These are phyloP conservation scores for Harringtonia lauricola DNA, from an alignment of 2,329 filamentous ascomycete species.

Conservation along the genomic window DNA sequence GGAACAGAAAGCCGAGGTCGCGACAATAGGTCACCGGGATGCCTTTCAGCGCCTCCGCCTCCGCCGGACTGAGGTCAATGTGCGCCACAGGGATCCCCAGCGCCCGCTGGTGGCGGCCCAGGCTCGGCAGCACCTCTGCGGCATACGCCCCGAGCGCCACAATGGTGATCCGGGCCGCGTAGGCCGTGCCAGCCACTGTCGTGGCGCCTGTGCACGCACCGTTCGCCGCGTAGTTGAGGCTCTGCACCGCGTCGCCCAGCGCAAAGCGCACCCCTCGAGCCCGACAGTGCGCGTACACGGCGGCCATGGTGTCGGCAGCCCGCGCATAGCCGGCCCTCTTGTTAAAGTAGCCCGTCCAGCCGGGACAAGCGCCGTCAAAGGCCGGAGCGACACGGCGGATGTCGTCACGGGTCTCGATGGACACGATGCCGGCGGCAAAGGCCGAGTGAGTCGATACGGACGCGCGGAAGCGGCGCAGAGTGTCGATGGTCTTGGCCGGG, in stretches of 20 bases:
- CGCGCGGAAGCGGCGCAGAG: conserved; percentile 29
- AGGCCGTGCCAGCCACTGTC: conserved; percentile 14
- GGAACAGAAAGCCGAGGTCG: conserved; percentile 54
- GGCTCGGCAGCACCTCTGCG: conserved; percentile 31
- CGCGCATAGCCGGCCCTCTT: conserved; percentile 44
- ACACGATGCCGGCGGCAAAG: conserved; percentile 14
- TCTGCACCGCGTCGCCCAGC: conserved; percentile 23
- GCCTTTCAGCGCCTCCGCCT: conserved; percentile 39
- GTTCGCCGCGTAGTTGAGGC: conserved; percentile 19
- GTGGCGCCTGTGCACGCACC: conserved; percentile 15
- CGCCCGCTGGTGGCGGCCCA: conserved; percentile 38
- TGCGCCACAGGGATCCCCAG: conserved; percentile 50
- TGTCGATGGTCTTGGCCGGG: conserved; percentile 33
- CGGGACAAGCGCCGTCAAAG: conserved; percentile 32
- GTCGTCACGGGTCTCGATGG: conserved; percentile 23
- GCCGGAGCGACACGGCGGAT: conserved; percentile 36
- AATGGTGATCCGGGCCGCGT: conserved; percentile 30
- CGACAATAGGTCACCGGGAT: conserved; percentile 50
- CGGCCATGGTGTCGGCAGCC: conserved; percentile 36
- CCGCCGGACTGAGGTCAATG: conserved; percentile 41
- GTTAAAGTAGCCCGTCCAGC: conserved; percentile 50
- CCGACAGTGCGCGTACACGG: conserved; percentile 30
- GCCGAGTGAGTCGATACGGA: conserved; percentile 27
- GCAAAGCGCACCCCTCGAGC: conserved; percentile 20
- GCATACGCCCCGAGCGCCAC: conserved; percentile 21